Conservation (phyloP, 179 eudicot genomes). For the Carnegiea gigantea region DNA sequence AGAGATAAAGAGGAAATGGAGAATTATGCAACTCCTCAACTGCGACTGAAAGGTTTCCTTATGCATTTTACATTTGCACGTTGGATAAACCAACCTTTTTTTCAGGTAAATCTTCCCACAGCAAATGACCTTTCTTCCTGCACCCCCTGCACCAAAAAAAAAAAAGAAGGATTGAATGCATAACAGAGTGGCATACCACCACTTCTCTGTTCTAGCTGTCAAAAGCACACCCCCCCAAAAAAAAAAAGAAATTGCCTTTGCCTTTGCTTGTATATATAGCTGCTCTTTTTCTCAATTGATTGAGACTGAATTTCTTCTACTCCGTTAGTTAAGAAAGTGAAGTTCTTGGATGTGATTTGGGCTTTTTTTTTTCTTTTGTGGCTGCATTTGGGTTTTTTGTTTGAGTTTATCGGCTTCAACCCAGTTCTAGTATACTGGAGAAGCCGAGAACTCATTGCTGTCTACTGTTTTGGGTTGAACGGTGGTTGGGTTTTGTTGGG, state of each 20-base stretch:
- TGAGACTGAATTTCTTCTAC: not conserved
- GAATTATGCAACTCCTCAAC: not conserved
- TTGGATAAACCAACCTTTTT: not conserved
- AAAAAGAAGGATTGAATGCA: no score
- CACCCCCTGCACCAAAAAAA: not conserved
- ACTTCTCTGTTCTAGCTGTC: not conserved
- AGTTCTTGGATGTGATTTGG: not conserved
- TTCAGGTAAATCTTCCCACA: not conserved
- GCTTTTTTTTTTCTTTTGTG: not conserved
- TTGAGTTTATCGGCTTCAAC: slow-evolving; percentile 17
- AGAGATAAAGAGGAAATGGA: not conserved
- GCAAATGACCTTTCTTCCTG: not conserved
- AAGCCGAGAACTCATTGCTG: slow-evolving; percentile 4
- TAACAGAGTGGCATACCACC: not conserved
- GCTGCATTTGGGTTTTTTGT: not conserved
- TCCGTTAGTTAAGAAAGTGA: not conserved
- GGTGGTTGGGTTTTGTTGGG: not conserved
- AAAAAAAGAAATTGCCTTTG: no score
- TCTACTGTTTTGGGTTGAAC: not conserved
- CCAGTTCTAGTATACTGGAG: slow-evolving; percentile 24
- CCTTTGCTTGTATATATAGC: no score
- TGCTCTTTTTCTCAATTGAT: not conserved
- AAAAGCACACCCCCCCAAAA: no score
- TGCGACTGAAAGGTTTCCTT: not conserved
- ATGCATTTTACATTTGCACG: not conserved